Evolutionary conservation across 2,329 filamentous ascomycete genomes (phyloP).

Genomic region (Tympanopsis confertula): DNA sequence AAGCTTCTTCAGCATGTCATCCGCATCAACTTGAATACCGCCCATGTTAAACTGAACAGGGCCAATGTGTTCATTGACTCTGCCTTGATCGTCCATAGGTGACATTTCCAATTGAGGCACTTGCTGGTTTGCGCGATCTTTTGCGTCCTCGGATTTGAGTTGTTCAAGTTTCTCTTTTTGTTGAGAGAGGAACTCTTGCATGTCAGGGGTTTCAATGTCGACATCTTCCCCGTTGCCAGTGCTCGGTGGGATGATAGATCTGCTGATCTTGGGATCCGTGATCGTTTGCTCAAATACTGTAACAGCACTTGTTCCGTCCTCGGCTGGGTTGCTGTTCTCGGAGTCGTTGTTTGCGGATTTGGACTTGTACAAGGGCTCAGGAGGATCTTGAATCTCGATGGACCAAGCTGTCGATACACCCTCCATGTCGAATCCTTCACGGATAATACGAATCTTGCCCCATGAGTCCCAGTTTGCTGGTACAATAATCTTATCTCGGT

Average conservation of each 20-base stretch:
- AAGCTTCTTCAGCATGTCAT: slow-evolving; percentile 47
- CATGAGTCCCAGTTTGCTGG: slow-evolving; percentile 97
- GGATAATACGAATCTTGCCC: slow-evolving; percentile 87
- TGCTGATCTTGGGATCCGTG: slow-evolving; percentile 53
- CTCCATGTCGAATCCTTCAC: slow-evolving; percentile 88
- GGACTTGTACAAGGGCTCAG: slow-evolving; percentile 17
- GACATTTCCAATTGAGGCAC: slow-evolving; percentile 38
- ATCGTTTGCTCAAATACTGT: slow-evolving; percentile 69
- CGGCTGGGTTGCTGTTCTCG: slow-evolving; percentile 8
- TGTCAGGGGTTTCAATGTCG: slow-evolving; percentile 59
- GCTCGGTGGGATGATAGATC: slow-evolving; percentile 43
- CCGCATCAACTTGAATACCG: slow-evolving; percentile 55
- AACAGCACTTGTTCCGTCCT: not conserved
- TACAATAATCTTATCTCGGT: slow-evolving; percentile 85
- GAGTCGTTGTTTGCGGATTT: slow-evolving; percentile 7
- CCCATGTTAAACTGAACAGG: slow-evolving; percentile 49
- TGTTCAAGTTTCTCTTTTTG: slow-evolving; percentile 68
- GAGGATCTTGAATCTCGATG: slow-evolving; percentile 60
- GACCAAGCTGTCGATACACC: slow-evolving; percentile 75
- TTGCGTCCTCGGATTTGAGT: slow-evolving; percentile 40
- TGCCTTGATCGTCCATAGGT: not conserved
- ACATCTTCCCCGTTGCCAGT: slow-evolving; percentile 31
- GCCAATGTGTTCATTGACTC: not conserved
- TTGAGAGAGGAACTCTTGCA: slow-evolving; percentile 64
- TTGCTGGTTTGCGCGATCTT: slow-evolving; percentile 18